Evolutionary conservation across 805 yeast genomes (phyloP).

Genomic region (Ogataea dorogensis): DNA sequence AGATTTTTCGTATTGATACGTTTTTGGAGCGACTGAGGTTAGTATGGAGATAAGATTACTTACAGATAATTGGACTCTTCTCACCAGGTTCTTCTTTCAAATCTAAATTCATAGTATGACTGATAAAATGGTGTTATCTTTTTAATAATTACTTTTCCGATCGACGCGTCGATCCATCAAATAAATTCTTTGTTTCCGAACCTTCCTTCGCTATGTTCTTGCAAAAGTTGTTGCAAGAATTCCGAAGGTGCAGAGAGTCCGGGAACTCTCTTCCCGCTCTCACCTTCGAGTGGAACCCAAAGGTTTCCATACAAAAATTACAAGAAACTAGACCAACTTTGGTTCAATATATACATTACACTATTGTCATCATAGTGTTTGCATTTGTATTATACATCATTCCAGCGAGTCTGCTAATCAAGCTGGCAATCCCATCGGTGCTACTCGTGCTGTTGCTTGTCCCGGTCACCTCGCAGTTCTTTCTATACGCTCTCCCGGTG

Average conservation of each 20-base stretch:
- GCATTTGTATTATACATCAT: conserved; percentile 26
- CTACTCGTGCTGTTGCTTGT: conserved; percentile 40
- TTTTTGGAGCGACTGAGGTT: conserved; percentile 68
- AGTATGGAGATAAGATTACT: conserved; percentile 7
- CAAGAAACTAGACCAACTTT: conserved; percentile 6
- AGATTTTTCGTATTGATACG: conserved; percentile 80
- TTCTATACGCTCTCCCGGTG: conserved; percentile 79
- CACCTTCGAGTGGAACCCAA: conserved; percentile 15
- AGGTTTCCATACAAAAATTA: conserved; percentile 10
- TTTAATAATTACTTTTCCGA: too few species aligned
- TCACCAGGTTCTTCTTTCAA: conserved; percentile 20
- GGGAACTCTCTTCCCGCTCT: conserved; percentile 17
- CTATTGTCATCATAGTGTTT: conserved; percentile 20
- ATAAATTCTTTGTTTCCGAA: conserved; percentile 4
- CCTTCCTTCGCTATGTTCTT: conserved; percentile 8
- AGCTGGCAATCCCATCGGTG: conserved; percentile 15
- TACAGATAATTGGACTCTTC: conserved; percentile 32
- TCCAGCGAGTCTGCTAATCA: conserved; percentile 20
- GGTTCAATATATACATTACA: conserved; percentile 18
- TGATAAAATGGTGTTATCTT: conserved; percentile 4
- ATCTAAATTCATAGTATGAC: conserved; percentile 24
- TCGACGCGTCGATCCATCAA: conserved; percentile 7
- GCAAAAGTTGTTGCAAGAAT: conserved; percentile 14
- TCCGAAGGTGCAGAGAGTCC: conserved; percentile 12
- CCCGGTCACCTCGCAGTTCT: conserved; percentile 85